Evolutionary conservation across 2,329 filamentous ascomycete species (phyloP).

Genomic region (Fusarium albidum): DNA sequence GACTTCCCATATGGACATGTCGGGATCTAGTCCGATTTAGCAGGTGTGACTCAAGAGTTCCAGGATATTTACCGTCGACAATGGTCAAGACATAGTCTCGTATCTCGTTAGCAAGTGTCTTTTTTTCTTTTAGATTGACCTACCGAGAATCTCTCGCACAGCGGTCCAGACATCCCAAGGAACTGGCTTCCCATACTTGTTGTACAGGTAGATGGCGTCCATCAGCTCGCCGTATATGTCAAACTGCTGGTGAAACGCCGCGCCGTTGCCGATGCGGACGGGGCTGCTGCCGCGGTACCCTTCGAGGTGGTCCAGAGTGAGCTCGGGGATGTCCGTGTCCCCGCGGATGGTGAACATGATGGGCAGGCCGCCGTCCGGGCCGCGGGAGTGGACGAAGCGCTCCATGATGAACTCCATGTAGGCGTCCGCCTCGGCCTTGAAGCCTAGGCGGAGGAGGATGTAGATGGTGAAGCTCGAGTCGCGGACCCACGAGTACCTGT

Average conservation of each 20-base stretch:
- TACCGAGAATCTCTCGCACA: slow-evolving; percentile 71
- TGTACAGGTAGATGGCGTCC: slow-evolving; percentile 80
- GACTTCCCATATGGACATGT: slow-evolving; percentile 88
- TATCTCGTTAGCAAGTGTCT: slow-evolving; percentile 5
- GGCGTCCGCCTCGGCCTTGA: slow-evolving; percentile 77
- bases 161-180: slow-evolving; percentile 80
- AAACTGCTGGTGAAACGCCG: slow-evolving; percentile 78
- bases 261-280: slow-evolving; percentile 80
- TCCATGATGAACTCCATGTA: slow-evolving; percentile 83
- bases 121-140: no score
- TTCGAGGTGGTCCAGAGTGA: slow-evolving; percentile 73
- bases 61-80: slow-evolving; percentile 56
- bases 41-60: neutral
- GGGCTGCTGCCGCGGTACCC: slow-evolving; percentile 76
- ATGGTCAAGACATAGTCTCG: slow-evolving; percentile 74
- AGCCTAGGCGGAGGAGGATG: slow-evolving; percentile 78
- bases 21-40: slow-evolving; percentile 57
- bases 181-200: slow-evolving; percentile 80
- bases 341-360: slow-evolving; percentile 86
- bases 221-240: slow-evolving; percentile 84
- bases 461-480: slow-evolving; percentile 83
- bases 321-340: slow-evolving; percentile 76
- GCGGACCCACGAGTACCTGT: slow-evolving; percentile 80
- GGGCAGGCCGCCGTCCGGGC: slow-evolving; percentile 68
- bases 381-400: slow-evolving; percentile 69